phyloP scores from a whole-genome alignment of 176 grass and related monocot species.

The Oryza nivara region DNA sequence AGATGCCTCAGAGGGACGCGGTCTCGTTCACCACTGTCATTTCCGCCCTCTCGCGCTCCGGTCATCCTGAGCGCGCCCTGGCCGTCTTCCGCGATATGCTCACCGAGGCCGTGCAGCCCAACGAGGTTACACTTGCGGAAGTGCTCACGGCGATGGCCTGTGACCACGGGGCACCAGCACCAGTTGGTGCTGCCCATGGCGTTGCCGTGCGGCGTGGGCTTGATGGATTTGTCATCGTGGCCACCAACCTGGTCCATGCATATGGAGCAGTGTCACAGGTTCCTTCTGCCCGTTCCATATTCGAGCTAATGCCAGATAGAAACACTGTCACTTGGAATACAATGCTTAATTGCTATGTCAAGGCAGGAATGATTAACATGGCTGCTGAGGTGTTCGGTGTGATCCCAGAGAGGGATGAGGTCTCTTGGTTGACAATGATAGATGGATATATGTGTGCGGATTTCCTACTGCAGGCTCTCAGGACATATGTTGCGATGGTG shows the following conservation, averaged over 20 bases:
- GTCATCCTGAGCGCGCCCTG: conserved; percentile 31
- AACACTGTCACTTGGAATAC: conserved; percentile 66
- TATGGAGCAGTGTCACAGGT: conserved; percentile 47
- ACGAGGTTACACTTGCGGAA: conserved; percentile 52
- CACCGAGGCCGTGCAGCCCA: conserved; percentile 30
- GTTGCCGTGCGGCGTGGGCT: conserved; percentile 36
- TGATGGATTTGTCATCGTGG: conserved; percentile 49
- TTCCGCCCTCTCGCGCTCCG: conserved; percentile 43
- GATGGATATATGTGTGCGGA: conserved; percentile 50
- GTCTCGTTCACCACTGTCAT: conserved; percentile 74
- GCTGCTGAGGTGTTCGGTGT: conserved; percentile 52
- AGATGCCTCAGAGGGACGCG: conserved; percentile 47
- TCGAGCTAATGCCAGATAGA: conserved; percentile 46
- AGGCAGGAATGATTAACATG: conserved; percentile 50
- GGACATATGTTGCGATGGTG: conserved; percentile 47
- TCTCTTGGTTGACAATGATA: conserved; percentile 70
- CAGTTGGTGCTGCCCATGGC: conserved; percentile 31
- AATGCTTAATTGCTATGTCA: conserved; percentile 69
- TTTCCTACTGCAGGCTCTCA: conserved; percentile 36
- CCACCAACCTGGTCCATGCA: conserved; percentile 59
- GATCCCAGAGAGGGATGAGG: conserved; percentile 46
- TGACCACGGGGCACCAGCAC: neutral
- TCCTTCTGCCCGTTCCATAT: conserved; percentile 39
- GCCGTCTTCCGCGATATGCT: conserved; percentile 61
- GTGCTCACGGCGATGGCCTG: conserved; percentile 24